Evolutionary conservation across 1,284 basidiomycete genomes (phyloP).

Genomic region (Macrocybe sp.): DNA sequence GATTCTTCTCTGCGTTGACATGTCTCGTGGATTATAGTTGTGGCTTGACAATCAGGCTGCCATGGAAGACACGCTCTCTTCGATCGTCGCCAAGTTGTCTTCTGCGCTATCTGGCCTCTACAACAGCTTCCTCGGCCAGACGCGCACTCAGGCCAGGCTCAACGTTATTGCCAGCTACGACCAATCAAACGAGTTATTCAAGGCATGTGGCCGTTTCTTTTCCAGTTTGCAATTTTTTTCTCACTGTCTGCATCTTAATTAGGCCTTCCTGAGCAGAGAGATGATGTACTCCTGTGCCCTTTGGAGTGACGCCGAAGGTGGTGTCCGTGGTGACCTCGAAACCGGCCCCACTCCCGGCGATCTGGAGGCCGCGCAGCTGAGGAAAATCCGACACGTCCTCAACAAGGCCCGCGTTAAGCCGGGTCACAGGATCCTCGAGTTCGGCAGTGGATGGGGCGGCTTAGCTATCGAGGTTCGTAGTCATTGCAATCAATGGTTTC

Average conservation of each 20-base stretch:
- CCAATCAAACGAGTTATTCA: conserved; percentile 79
- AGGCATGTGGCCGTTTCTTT: conserved; percentile 34
- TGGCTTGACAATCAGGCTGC: conserved; percentile 81
- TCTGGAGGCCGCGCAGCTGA: conserved; percentile 76
- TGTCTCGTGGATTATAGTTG: conserved; percentile 43
- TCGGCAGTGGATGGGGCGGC: conserved; percentile 91
- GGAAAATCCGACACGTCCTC: conserved; percentile 80
- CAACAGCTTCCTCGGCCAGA: conserved; percentile 80
- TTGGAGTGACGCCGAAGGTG: conserved; percentile 71
- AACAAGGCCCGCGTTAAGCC: conserved; percentile 69
- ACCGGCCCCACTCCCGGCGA: conserved; percentile 51
- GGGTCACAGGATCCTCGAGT: conserved; percentile 81
- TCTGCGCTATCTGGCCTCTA: conserved; percentile 69
- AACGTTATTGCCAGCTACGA: conserved; percentile 91
- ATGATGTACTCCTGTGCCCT: conserved; percentile 94
- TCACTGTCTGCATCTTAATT: neutral
- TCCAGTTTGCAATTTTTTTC: conserved; percentile 5
- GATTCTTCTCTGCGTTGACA: conserved; percentile 8
- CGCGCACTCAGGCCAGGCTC: conserved; percentile 68
- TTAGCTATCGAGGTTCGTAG: conserved; percentile 71
- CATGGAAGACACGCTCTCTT: conserved; percentile 60
- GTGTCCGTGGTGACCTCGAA: conserved; percentile 61
- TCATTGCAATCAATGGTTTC: neutral
- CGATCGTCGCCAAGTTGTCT: conserved; percentile 59
- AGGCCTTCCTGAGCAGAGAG: conserved; percentile 81